phyloP scores from a whole-genome alignment of 192 early-diverging fungal species.

The Mortierella antarctica region DNA sequence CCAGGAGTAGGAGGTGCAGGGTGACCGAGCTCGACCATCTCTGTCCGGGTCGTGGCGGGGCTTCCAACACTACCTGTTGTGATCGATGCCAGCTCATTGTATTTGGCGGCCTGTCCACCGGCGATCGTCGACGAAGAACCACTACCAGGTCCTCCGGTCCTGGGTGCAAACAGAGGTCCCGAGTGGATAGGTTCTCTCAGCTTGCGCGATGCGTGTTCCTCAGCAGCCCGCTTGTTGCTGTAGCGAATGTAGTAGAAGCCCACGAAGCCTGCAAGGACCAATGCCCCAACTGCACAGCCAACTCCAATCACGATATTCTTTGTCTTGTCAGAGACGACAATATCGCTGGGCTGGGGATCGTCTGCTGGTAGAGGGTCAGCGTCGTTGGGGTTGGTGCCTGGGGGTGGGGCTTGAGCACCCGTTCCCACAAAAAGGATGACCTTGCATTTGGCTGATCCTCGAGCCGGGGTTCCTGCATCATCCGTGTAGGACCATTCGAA shows the following conservation, averaged over 20 bases:
- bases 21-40: slow-evolving; percentile 26
- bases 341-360: slow-evolving; percentile 5
- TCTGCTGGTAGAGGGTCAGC: neutral
- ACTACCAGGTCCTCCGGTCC: neutral
- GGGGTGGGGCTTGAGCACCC: neutral
- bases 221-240: slow-evolving; percentile 29
- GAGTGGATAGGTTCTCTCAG: slow-evolving; percentile 31
- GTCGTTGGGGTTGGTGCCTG: neutral
- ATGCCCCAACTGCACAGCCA: slow-evolving; percentile 31
- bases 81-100: slow-evolving; percentile 42
- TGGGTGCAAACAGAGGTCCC: slow-evolving; percentile 35
- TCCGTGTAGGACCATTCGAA: slow-evolving; percentile 34
- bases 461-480: slow-evolving; percentile 7
- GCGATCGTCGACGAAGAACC: neutral
- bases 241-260: slow-evolving; percentile 45
- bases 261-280: slow-evolving; percentile 36
- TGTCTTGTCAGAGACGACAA: slow-evolving; percentile 31
- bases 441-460: slow-evolving; percentile 17
- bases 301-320: slow-evolving; percentile 44
- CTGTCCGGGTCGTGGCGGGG: slow-evolving; percentile 24
- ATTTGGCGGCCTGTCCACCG: neutral
- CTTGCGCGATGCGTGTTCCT: slow-evolving; percentile 13
- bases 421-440: slow-evolving; percentile 23
- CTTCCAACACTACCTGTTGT: slow-evolving; percentile 23
- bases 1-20: neutral